Percentiles rank a stretch among this genome's conserved stretches.
These are phyloP conservation scores for Basipetospora chlamydospora DNA, from an alignment of 2,329 filamentous ascomycete species.

Conservation along the genomic window DNA sequence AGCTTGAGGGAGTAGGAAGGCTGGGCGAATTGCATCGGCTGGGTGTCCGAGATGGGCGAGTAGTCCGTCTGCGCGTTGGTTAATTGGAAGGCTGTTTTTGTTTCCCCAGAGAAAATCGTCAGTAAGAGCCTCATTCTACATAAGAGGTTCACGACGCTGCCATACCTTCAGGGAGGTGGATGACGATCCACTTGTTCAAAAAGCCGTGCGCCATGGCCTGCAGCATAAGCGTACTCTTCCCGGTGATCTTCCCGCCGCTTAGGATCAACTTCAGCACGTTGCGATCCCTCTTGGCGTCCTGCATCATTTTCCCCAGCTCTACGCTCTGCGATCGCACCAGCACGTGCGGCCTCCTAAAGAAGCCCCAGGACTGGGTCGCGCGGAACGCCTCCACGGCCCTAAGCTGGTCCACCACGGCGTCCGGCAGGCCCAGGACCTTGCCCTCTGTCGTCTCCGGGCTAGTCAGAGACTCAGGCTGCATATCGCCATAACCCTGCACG, in stretches of 20 bases:
- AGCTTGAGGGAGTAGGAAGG: slow-evolving; percentile 62
- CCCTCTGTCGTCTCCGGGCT: slow-evolving; percentile 43
- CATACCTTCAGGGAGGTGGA: slow-evolving; percentile 80
- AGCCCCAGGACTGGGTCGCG: slow-evolving; percentile 69
- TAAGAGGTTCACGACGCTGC: slow-evolving; percentile 3
- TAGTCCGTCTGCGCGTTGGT: slow-evolving; percentile 73
- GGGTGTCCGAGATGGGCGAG: slow-evolving; percentile 46
- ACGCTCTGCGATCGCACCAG: slow-evolving; percentile 69
- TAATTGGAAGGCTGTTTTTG: slow-evolving; percentile 57
- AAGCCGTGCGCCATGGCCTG: slow-evolving; percentile 75
- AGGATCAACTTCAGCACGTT: slow-evolving; percentile 50
- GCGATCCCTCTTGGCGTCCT: slow-evolving; percentile 33
- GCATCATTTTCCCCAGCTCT: slow-evolving; percentile 47
- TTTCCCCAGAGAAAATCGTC: too few relatives aligned
- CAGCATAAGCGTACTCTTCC: slow-evolving; percentile 76
- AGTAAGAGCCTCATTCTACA: too few relatives aligned
- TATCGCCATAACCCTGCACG: slow-evolving; percentile 50
- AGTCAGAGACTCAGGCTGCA: slow-evolving; percentile 41
- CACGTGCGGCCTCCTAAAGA: slow-evolving; percentile 71
- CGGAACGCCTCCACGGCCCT: slow-evolving; percentile 84
- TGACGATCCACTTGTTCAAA: slow-evolving; percentile 73
- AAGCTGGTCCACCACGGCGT: slow-evolving; percentile 61
- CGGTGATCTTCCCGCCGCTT: slow-evolving; percentile 57
- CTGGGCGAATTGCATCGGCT: slow-evolving; percentile 56
- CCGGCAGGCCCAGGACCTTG: slow-evolving; percentile 54